Conservation (phyloP, 345 rosid species). For the Punica granatum region DNA sequence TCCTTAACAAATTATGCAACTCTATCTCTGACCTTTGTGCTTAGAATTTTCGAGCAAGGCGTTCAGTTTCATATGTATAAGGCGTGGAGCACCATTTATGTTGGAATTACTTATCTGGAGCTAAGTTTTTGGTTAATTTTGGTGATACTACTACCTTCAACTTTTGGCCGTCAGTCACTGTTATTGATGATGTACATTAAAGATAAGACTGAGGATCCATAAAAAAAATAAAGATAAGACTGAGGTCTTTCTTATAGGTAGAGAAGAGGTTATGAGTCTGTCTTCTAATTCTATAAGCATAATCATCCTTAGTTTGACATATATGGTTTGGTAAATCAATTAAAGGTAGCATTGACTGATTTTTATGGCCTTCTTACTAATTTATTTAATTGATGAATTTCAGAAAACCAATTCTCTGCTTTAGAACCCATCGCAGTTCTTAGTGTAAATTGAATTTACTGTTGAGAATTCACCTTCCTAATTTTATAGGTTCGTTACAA, state of each 20-base stretch:
- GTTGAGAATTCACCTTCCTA: not conserved
- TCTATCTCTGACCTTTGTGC: not conserved
- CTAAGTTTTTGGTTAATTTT: no score
- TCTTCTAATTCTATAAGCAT: no score
- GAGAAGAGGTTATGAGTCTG: not conserved
- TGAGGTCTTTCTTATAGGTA: not conserved
- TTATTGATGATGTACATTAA: no score
- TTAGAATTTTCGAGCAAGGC: not conserved
- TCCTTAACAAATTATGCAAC: not conserved
- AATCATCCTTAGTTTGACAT: not conserved
- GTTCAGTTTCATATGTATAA: not conserved
- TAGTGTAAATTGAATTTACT: not conserved
- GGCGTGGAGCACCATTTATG: no score
- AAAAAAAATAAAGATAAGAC: not conserved
- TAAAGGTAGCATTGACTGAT: not conserved
- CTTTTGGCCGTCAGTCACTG: no score
- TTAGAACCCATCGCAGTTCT: not conserved
- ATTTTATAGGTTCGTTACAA: slow-evolving; percentile 77
- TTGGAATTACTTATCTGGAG: no score
- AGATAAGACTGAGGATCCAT: no score
- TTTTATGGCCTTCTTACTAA: not conserved
- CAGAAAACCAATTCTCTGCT: not conserved
- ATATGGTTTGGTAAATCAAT: not conserved
- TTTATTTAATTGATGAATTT: not conserved
- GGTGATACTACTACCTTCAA: no score